These are phyloP conservation scores for Puccinellia tenuiflora DNA, from an alignment of 176 grass and related monocot species.

Conservation along the genomic window DNA sequence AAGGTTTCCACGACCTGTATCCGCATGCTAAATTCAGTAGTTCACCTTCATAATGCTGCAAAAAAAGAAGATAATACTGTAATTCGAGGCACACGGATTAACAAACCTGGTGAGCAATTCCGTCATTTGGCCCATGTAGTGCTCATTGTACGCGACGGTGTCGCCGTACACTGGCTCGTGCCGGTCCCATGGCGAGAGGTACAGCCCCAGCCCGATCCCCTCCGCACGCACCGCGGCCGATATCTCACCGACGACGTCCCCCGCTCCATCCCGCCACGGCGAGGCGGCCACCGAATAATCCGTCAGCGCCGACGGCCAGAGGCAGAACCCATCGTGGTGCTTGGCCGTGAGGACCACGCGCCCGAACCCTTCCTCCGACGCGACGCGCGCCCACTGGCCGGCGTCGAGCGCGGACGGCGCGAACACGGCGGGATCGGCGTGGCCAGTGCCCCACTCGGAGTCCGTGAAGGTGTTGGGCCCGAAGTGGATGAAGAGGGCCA, in stretches of 20 bases:
- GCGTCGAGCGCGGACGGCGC: constrained; percentile 63
- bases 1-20: background rate
- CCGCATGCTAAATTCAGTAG: background rate
- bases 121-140: constrained; percentile 83
- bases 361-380: constrained; percentile 52
- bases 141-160: constrained; percentile 72
- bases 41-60: background rate
- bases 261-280: constrained; percentile 55
- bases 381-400: constrained; percentile 68
- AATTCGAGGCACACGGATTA: background rate
- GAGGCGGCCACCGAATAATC: constrained; percentile 74
- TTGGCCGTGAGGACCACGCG: constrained; percentile 84
- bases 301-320: constrained; percentile 90
- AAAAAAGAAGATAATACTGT: background rate
- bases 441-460: constrained; percentile 82
- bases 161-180: constrained; percentile 77
- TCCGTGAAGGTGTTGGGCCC: constrained; percentile 98
- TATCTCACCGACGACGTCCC: constrained; percentile 71
- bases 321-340: constrained; percentile 97
- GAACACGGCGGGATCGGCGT: constrained; percentile 68
- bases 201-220: constrained; percentile 63
- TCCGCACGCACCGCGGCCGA: constrained; percentile 44
- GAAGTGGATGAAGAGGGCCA: constrained; percentile 94
- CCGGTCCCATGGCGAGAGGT: constrained; percentile 94
- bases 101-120: constrained; percentile 75